Conservation (phyloP, 495 filamentous ascomycete genomes). For the Penicillium verhagenii region DNA sequence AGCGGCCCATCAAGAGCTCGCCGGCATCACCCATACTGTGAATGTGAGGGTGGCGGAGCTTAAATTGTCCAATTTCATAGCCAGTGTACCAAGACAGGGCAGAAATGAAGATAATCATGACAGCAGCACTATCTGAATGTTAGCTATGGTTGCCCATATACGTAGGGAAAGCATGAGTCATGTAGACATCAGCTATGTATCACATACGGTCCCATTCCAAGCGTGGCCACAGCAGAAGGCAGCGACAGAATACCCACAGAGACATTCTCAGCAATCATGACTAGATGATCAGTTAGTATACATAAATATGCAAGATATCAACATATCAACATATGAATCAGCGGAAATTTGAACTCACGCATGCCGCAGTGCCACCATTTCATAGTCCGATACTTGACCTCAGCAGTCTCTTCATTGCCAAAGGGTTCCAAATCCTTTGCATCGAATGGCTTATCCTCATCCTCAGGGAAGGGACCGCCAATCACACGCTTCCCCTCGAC, state of each 20-base stretch:
- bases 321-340: too few species aligned
- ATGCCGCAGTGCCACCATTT: conserved; percentile 45
- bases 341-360: conserved; percentile 23
- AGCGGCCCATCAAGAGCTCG: conserved; percentile 59
- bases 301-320: background rate
- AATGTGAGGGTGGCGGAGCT: conserved; percentile 46
- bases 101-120: conserved; percentile 60
- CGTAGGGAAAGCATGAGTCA: background rate
- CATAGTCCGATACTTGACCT: conserved; percentile 46
- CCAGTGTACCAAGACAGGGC: conserved; percentile 58
- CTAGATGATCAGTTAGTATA: conserved; percentile 12
- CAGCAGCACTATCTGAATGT: conserved; percentile 31
- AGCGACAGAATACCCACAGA: conserved; percentile 64
- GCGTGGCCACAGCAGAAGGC: conserved; percentile 59
- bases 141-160: background rate
- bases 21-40: conserved; percentile 71
- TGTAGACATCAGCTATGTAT: too few species aligned
- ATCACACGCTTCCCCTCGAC: conserved; percentile 9
- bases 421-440: conserved; percentile 36
- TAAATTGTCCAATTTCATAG: conserved; percentile 38
- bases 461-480: conserved; percentile 14
- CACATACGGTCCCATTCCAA: conserved; percentile 57
- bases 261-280: conserved; percentile 68
- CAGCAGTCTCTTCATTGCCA: conserved; percentile 40
- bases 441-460: conserved; percentile 17